Evolutionary conservation across 108 stramenopile genomes (phyloP), one percentile per base, ranked within the genome.

Genomic region (Pseudonitzschia multistriata): DNA sequence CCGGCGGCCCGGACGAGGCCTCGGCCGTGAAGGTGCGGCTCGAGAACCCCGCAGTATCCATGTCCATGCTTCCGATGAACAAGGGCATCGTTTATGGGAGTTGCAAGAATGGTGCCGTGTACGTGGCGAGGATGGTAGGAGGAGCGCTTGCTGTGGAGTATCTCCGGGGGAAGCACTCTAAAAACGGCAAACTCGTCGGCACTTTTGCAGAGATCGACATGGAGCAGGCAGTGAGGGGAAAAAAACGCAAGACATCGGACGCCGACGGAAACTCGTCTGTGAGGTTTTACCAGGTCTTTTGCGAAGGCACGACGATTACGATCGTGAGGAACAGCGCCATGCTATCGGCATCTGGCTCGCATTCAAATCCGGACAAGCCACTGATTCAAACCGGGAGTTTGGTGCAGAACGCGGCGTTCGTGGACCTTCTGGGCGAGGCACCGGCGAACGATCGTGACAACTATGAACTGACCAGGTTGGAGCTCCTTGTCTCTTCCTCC

Each of bases 1-100:
- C 55, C 14, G 74, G 55, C 30, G 79, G 79, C 11, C 79, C 79
- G 5, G 74, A 74, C 31, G 74, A 73, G 25, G 55, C 60, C 17
- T 22, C 33, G 24, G 62, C 66, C 0, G 29, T 67, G 22, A 71
- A 60, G 53, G 57, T 74, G 29, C 55, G 67, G 22, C 66, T 80
- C 1, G 40, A 59, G 24, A 11, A 49, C 1, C 71, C 74, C 21
- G 74, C 71, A 19, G 34, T 76, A 22, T 62, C 62, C 0, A 54
- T 81, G 62, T 33, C 66, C 2, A 24, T 76, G 35, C 57, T 81
- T 22, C 68, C 74, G n/a, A 35, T 68, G 24, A 66, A 66, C 19
- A 76, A 68, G 39, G 74, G 74, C 45, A 40, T 72, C 31, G 36
- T 76, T 8, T 81, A 73, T 65, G 74, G 74, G 17, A 68, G 71